Conservation (phyloP, 371 early-diverging fungal species). For the Haplosporangium sp. region DNA sequence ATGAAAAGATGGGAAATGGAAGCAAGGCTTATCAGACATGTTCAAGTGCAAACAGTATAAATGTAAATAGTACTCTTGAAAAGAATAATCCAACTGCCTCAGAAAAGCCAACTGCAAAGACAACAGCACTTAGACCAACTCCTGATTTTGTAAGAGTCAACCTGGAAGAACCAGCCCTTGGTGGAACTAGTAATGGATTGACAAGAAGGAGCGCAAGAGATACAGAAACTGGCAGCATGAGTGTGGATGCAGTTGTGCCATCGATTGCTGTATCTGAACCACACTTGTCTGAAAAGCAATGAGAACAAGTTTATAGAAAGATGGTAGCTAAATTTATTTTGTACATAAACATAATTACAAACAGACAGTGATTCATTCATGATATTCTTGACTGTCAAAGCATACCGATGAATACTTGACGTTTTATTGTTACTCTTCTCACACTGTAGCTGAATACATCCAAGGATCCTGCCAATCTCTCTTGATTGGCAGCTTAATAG, state of each 20-base stretch:
- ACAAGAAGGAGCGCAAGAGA: slow-evolving; percentile 11
- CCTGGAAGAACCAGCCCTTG: slow-evolving; percentile 1
- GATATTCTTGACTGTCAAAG: no score
- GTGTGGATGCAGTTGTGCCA: not conserved
- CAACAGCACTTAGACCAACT: not conserved
- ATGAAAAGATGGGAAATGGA: slow-evolving; percentile 44
- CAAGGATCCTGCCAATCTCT: no score
- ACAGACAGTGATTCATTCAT: no score
- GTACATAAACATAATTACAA: no score
- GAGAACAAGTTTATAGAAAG: not conserved
- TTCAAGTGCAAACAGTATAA: not conserved
- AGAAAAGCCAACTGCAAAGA: not conserved
- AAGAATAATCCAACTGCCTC: not conserved
- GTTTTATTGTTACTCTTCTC: no score
- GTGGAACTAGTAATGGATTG: not conserved
- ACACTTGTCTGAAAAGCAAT: slow-evolving; percentile 2
- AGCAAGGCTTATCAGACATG: slow-evolving; percentile 30
- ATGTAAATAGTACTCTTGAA: not conserved
- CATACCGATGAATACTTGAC: no score
- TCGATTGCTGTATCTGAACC: not conserved
- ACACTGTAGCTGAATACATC: no score
- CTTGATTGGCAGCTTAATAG: no score
- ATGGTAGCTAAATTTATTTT: no score
- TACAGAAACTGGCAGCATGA: not conserved
- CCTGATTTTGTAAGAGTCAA: slow-evolving; percentile 16